Base-by-base conservation (phyloP, 2,329 filamentous ascomycete genomes). In the Hymenotorrendiella dingleyae region DNA sequence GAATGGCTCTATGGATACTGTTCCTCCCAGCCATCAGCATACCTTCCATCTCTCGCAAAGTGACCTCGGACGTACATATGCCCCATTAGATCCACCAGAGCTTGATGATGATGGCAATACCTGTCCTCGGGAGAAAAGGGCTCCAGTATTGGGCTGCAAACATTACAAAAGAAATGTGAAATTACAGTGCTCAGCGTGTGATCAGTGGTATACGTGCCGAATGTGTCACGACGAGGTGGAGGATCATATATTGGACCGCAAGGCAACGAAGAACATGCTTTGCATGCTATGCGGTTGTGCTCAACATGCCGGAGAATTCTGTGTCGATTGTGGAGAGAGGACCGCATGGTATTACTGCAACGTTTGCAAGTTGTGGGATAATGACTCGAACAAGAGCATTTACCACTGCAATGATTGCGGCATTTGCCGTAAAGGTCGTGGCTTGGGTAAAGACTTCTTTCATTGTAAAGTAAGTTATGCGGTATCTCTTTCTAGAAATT, bases 91-190 rank as follows among this genome's bases (percentile, higher is more conserved):
- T 32, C 59, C 73, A 39, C 62, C 73, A 28, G 71, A 75, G 23
- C 62, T 66, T 6, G 72, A 72, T 10, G 71, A 73, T 29, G 62
- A 63, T 48, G 62, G 64, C 23, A 63, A 65, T 19, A 53, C 59
- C 12, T 16, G 17, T 19, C 50, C 45, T 35, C 46, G 45, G 35
- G 45, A 52, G 28, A 54, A 58, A 14, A 37, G 45, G 10, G 36
- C 33, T 28, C 69, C 66, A 3, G 67, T 72, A 22, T 67, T 96
- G 4, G 93, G 93, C 1, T 98, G 93, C 62, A 73, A 83, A 56
- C 93, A 98, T 65, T 98, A 98, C 64, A 87, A 86, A 59, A 81
- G 93, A 50, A 97, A 97, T 56, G 88, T 98, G 55, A 97, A 97
- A 64, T 70, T 97, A 24, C 90, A 98, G 66, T 98, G 93, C 64